Conservation (phyloP, 2,329 filamentous ascomycete species). For the Penicillium sp. region DNA sequence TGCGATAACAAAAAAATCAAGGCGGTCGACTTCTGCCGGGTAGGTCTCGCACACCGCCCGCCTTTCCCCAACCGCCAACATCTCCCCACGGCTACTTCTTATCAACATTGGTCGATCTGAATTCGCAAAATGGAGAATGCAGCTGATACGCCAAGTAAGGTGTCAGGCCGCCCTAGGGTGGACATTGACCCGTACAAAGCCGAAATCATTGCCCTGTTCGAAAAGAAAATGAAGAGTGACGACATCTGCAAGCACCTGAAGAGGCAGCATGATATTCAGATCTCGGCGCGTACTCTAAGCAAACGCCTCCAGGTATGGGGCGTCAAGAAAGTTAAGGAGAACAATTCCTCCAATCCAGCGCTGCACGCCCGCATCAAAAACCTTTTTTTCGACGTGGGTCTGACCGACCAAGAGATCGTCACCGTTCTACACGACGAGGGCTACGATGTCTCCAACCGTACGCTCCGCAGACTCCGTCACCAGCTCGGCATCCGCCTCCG, state of each 20-base stretch:
- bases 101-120: neutral
- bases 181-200: slow-evolving; percentile 6
- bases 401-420: slow-evolving; percentile 12
- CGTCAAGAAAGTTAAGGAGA: slow-evolving; percentile 5
- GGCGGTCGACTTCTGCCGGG: slow-evolving; percentile 22
- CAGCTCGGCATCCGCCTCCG: slow-evolving; percentile 9
- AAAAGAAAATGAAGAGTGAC: slow-evolving; percentile 7
- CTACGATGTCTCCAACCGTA: slow-evolving; percentile 8
- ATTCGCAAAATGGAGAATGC: slow-evolving; percentile 1
- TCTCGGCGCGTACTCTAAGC: slow-evolving; percentile 12
- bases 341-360: neutral
- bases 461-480: slow-evolving; percentile 6
- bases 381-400: slow-evolving; percentile 15
- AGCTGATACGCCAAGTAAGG: neutral
- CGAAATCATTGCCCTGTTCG: slow-evolving; percentile 4
- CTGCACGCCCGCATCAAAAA: slow-evolving; percentile 10
- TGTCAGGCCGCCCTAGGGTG: neutral
- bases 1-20: slow-evolving; percentile 27
- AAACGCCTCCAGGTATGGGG: slow-evolving; percentile 13
- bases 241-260: slow-evolving; percentile 11
- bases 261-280: slow-evolving; percentile 4
- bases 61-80: neutral
- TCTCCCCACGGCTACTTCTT: neutral
- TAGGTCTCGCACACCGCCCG: neutral
- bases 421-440: slow-evolving; percentile 14